Evolutionary conservation across 768 basidiomycete species (phyloP), one percentile per base, ranked within the genome.

Genomic region (Phanerodontia chrysosporium): DNA sequence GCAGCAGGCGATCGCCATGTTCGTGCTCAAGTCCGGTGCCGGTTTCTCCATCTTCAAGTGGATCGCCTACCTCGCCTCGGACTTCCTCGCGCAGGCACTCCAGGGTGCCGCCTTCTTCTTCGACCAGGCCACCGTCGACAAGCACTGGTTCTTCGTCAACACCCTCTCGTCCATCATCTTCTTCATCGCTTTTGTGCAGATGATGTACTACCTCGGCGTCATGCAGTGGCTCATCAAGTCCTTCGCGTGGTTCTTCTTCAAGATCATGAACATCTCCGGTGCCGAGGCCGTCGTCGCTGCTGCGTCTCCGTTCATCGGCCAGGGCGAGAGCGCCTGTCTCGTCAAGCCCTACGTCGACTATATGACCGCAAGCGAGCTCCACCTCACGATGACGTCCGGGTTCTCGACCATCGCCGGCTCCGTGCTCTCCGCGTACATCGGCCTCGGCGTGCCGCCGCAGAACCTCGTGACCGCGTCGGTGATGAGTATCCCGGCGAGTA

Each of bases 181-280:
- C 80, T 97, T 97, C 80, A 83, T 97, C 65, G 92, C 94, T 27
- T 89, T 92, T 64, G 83, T 95, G 56, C 92, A 95, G 72, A 92
- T 94, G 90, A 71, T 92, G 73, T 95, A 93, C 76, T 89, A 94
- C 60, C 74, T 92, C 55, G 90, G 93, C 51, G 88, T 91, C 30
- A 95, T 96, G 92, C 92, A 95, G 76, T 96, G 94, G 92, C 72
- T 96, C 66, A 84, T 96, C 72, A 83, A 82, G 66, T 78, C 91
- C 70, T 94, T 96, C 67, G 94, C 93, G 2, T 93, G 90, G 91
- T 82, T 95, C 75, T 95, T 96, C 81, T 93, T 91, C 78, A 94
- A 92, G 72, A 74, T 90, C 54, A 82, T 96, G 84, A 86, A 90
- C 62, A 83, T 96, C 32, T 95, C 94, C n/a, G 94, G 95, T 59